Base-by-base conservation (phyloP, 2,329 filamentous ascomycete species). In the Penicillium olsonii region DNA sequence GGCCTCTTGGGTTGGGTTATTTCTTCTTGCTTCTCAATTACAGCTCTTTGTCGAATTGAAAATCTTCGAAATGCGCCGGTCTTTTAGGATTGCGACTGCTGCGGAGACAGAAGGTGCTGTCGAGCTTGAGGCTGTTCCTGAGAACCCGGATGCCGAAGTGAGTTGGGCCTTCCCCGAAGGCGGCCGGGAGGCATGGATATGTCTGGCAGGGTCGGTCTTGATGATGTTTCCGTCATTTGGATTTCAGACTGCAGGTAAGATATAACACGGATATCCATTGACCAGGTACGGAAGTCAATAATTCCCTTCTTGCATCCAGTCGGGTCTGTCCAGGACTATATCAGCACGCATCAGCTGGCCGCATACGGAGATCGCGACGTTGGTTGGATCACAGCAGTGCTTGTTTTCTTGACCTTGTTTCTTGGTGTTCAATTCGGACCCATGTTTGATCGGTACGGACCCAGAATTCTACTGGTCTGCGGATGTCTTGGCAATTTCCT, bases 361-460 rank as follows among this genome's bases (percentile, higher is more conserved):
- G 51, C 57, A 7, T 77, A 76, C 52, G 69, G 68, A 3, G 63
- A 73, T 3, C 63, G 73, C 3, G 71, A 79, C 34, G 68, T 80
- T 0, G 77, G 76, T 17, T 80, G 77, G 77, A 79, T 79, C 44
- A 71, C 73, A 1, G 74, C 76, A 1, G 53, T 78, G 4, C 73
- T 77, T 27, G 69, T 74, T 5, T 78, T 77, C 38, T 55, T 79
- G 1, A 68, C 71, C 0, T 60, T 79, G 0, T 68, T 75, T 12
- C 64, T 78, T 2, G 76, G 74, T 4, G 72, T 79, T 4, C 76
- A 77, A 56, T 69, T 77, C 7, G 77, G 78, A 0, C 77, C 78
- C 1, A 49, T 80, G 3, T 76, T 79, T 48, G 78, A 80, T 48
- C 67, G 68, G 0, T 75, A 78, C 33, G 78, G 77, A 0, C 74